Base-by-base conservation (phyloP, 495 filamentous ascomycete genomes). In the Talaromyces stipitatus region DNA sequence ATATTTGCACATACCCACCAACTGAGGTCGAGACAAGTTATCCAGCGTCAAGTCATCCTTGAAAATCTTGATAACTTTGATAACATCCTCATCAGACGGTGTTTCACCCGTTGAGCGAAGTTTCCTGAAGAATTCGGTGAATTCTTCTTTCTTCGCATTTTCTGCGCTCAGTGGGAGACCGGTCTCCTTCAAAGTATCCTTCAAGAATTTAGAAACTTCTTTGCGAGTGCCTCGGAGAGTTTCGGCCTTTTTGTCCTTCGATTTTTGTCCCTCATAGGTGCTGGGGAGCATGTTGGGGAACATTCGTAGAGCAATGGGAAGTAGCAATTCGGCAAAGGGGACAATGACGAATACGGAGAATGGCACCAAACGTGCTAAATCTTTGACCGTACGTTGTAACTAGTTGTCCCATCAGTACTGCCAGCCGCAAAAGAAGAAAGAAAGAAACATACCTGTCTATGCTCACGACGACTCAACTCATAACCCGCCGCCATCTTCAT, bases 11-110 rank as follows among this genome's bases (percentile, higher is more conserved):
- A 99, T 99, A 33, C 84, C 95, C 23, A 99, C 94, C 32, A 99
- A 78, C 69, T 99, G 94, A 16, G 94, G 92, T 50, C 94, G 83
- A 2, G 92, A 97, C 63, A 99, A 73, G 70, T 97, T 97, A 83
- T 99, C 94, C 14, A 99, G 81, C 0, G 94, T 99, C 58, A 99
- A 66, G 68, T 99, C 94, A 71, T 99, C 94, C 72, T 94, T 96
- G 80, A 99, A 99, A 65, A 96, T 87, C 80, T 99, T 95, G 85
- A 95, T 97, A 55, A 99, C 94, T 75, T 92, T 96, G 74, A 99
- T 96, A 59, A 99, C 88, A 67, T 97, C 94, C 59, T 88, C 82
- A 41, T 84, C 84, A 12, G 89, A 91, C 0, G 95, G 95, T 24
- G 83, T 73, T 75, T 97, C 92, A 26, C 92, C 95, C 4, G 91